These are phyloP conservation scores for Peniophora sp. DNA, from an alignment of 1,284 basidiomycete genomes.

Conservation along the genomic window DNA sequence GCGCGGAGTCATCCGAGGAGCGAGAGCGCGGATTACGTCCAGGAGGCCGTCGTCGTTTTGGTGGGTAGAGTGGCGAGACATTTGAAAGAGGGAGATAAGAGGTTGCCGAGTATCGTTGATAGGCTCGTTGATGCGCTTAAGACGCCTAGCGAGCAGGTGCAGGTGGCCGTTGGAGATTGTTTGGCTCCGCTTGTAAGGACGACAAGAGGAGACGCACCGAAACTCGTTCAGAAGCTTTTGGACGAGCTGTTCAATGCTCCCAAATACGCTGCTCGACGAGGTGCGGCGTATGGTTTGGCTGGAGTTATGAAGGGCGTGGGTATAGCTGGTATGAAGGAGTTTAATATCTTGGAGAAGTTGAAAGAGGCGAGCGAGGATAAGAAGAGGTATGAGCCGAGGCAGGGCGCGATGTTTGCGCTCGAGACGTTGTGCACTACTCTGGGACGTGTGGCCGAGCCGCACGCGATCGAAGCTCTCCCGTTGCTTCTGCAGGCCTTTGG, in stretches of 20 bases:
- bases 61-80: slow-evolving; percentile 92
- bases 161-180: slow-evolving; percentile 94
- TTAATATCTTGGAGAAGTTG: slow-evolving; percentile 71
- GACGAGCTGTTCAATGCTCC: slow-evolving; percentile 68
- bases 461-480: slow-evolving; percentile 83
- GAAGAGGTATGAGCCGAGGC: slow-evolving; percentile 78
- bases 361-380: slow-evolving; percentile 84
- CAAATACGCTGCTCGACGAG: slow-evolving; percentile 89
- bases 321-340: slow-evolving; percentile 80
- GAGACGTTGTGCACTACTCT: slow-evolving; percentile 87
- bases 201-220: slow-evolving; percentile 58
- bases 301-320: slow-evolving; percentile 90
- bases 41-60: slow-evolving; percentile 92
- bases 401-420: slow-evolving; percentile 94
- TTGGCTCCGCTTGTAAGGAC: slow-evolving; percentile 80
- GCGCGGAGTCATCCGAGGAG: slow-evolving; percentile 52
- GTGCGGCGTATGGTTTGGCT: slow-evolving; percentile 94
- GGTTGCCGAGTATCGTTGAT: slow-evolving; percentile 82
- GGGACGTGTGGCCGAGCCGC: slow-evolving; percentile 91
- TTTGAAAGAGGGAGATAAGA: slow-evolving; percentile 67
- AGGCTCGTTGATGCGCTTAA: slow-evolving; percentile 88
- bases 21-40: slow-evolving; percentile 80
- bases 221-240: slow-evolving; percentile 73
- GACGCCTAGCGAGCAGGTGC: slow-evolving; percentile 95
- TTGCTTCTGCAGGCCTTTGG: slow-evolving; percentile 87